Evolutionary conservation across 108 stramenopile species (phyloP).

Genomic region (Cyclotella kingstonii): DNA sequence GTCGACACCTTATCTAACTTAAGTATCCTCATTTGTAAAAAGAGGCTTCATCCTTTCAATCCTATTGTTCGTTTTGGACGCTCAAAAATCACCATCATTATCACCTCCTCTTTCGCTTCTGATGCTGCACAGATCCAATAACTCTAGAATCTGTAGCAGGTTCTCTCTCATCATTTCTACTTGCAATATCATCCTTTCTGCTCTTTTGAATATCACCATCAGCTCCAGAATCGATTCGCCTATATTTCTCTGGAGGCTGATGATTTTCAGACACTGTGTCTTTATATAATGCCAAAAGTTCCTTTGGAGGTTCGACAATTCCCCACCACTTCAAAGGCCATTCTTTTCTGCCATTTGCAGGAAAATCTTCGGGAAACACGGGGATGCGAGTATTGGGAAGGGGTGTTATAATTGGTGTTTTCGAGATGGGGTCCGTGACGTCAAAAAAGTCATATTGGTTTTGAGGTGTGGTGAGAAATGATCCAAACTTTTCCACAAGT

Average conservation of each 20-base stretch:
- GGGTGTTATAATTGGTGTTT: constrained; percentile 20
- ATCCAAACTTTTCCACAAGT: constrained; percentile 26
- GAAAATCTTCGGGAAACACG: constrained; percentile 49
- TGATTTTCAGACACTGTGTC: constrained; percentile 19
- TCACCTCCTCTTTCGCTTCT: no score
- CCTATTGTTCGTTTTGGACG: no score
- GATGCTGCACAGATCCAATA: no score
- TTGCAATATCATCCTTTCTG: background rate
- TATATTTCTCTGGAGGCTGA: constrained; percentile 13
- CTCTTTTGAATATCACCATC: background rate
- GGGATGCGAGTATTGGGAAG: constrained; percentile 36
- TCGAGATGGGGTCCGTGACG: constrained; percentile 20
- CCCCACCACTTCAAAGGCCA: constrained; percentile 49
- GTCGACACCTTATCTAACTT: no score
- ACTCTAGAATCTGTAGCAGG: no score
- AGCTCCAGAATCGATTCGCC: background rate
- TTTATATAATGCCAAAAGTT: constrained; percentile 27
- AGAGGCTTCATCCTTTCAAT: no score
- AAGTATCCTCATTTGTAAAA: no score
- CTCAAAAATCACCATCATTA: no score
- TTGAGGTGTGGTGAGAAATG: constrained; percentile 24
- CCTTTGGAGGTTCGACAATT: constrained; percentile 20
- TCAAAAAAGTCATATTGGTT: constrained; percentile 40
- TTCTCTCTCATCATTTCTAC: background rate
- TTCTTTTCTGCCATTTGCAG: constrained; percentile 30